phyloP scores from a whole-genome alignment of 345 rosid genomes.

The Rhodamnia rubescens region DNA sequence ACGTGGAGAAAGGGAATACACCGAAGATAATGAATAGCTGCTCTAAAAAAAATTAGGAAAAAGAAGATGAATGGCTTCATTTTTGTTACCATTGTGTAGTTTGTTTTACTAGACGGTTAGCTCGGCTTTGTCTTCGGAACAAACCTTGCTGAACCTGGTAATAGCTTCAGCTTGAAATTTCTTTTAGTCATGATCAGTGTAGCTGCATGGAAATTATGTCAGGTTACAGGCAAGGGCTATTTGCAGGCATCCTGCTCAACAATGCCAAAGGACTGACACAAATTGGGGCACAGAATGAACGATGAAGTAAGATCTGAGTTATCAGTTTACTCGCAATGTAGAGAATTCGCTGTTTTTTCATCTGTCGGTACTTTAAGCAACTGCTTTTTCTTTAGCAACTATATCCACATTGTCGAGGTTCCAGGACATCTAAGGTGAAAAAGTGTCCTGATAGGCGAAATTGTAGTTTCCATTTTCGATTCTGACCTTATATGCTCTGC shows the following conservation, averaged over 20 bases:
- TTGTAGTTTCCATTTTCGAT: neutral
- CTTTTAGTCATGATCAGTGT: neutral
- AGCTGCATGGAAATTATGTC: neutral
- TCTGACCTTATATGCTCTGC: neutral
- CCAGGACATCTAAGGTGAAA: neutral
- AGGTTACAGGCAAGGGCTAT: neutral
- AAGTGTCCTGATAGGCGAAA: neutral
- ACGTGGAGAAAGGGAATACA: neutral
- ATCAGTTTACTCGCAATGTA: neutral
- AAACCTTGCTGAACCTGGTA: neutral
- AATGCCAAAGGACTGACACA: neutral
- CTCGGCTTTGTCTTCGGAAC: neutral
- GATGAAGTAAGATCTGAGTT: neutral
- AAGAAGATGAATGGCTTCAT: neutral
- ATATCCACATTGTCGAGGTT: neutral
- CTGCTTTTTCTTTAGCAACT: neutral
- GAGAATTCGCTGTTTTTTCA: neutral
- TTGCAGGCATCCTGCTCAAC: neutral
- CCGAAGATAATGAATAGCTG: neutral
- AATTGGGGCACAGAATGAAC: neutral
- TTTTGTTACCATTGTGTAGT: neutral
- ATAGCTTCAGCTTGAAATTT: neutral
- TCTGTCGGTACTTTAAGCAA: neutral
- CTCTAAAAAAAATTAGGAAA: neutral
- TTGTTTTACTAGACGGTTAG: neutral